Percentiles rank a stretch among this genome's conserved stretches.
Conservation (phyloP, 257 asterid species). For the Lantana camara region DNA sequence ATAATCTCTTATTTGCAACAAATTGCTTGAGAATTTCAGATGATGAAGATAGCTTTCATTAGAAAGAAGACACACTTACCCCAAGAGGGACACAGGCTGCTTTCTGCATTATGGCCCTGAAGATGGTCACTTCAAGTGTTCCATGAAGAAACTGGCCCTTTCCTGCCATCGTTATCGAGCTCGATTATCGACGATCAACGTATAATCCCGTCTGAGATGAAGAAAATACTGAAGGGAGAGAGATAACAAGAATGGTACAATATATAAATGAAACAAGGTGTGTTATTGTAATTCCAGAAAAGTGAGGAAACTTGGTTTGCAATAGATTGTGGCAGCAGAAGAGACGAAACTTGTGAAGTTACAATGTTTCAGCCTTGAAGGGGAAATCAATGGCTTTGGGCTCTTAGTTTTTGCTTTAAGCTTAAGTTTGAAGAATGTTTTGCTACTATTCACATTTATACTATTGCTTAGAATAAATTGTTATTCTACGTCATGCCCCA, state of each 20-base stretch:
- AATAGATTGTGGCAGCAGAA: slow-evolving; percentile 31
- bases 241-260: background rate
- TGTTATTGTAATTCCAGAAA: slow-evolving; percentile 48
- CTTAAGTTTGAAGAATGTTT: slow-evolving; percentile 39
- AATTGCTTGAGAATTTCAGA: background rate
- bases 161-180: slow-evolving; percentile 47
- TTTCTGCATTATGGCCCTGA: slow-evolving; percentile 57
- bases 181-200: background rate
- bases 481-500: no score
- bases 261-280: slow-evolving; percentile 34
- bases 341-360: slow-evolving; percentile 51
- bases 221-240: slow-evolving; percentile 3
- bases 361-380: slow-evolving; percentile 48
- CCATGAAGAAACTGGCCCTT: slow-evolving; percentile 73
- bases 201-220: slow-evolving; percentile 16
- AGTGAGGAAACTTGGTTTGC: slow-evolving; percentile 40
- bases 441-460: background rate
- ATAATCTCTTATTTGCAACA: no score
- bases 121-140: slow-evolving; percentile 84
- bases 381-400: slow-evolving; percentile 45
- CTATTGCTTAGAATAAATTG: no score
- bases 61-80: slow-evolving; percentile 35
- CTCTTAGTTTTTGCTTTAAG: slow-evolving; percentile 65
- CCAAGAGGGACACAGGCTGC: slow-evolving; percentile 51
- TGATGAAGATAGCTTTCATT: background rate